These are phyloP conservation scores for Dothistroma septosporum DNA, from an alignment of 2,329 filamentous ascomycete species.

Conservation along the genomic window DNA sequence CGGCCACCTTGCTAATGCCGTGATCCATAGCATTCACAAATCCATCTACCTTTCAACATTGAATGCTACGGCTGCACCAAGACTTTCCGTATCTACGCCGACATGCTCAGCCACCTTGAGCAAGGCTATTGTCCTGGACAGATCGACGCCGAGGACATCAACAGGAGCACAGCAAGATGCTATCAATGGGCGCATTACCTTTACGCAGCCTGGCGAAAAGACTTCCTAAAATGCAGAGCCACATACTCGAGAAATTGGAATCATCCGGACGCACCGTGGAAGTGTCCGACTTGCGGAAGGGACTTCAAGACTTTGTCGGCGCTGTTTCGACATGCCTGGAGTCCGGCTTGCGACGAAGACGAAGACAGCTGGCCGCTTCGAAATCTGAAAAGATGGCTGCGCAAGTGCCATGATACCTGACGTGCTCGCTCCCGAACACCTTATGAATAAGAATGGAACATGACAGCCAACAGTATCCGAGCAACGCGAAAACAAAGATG, in stretches of 20 bases:
- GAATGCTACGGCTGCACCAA: constrained; percentile 2
- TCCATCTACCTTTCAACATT: not conserved
- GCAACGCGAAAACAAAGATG: not conserved
- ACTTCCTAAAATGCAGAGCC: not conserved
- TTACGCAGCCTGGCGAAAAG: not conserved
- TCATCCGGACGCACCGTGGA: not conserved
- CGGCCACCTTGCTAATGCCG: no score
- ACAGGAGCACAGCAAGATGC: not conserved
- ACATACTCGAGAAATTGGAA: not conserved
- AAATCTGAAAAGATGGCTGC: constrained; percentile 2
- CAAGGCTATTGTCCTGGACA: not conserved
- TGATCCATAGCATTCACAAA: not conserved
- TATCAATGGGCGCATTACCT: not conserved
- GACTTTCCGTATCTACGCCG: not conserved
- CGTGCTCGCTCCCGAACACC: no score
- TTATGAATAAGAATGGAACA: no score
- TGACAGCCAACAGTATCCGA: not conserved
- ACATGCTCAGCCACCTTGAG: constrained; percentile 4
- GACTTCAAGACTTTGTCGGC: not conserved
- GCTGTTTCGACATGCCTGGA: not conserved
- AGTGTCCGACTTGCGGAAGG: not conserved
- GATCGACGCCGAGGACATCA: not conserved
- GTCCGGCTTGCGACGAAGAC: not conserved
- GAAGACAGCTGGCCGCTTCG: not conserved
- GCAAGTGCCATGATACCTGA: not conserved